These are phyloP conservation scores for Tolypocladium guangdongense DNA, from an alignment of 2,329 filamentous ascomycete species.

Conservation along the genomic window DNA sequence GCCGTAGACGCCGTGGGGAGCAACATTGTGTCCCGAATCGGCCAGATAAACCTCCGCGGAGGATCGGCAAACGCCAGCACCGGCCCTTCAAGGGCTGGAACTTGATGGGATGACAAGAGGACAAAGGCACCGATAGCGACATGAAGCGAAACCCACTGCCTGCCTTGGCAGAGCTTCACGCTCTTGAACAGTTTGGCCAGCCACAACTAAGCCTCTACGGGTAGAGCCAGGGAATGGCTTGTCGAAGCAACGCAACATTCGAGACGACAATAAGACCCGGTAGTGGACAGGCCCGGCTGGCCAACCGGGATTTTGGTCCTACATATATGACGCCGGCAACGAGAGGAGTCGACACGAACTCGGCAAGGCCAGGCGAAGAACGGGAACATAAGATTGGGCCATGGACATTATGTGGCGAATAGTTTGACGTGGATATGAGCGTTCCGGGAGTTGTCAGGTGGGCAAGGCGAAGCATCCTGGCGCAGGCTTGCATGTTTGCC, in stretches of 20 bases:
- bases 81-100: constrained; percentile 3
- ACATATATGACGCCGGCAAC: background rate
- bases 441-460: background rate
- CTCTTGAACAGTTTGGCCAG: background rate
- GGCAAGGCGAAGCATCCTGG: background rate
- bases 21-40: constrained; percentile 78
- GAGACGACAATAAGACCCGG: background rate
- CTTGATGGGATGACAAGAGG: background rate
- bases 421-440: background rate
- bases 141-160: background rate
- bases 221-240: background rate
- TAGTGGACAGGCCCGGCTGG: background rate
- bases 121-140: background rate
- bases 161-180: background rate
- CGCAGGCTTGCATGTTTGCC: background rate
- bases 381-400: background rate
- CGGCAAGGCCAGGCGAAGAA: background rate
- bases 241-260: background rate
- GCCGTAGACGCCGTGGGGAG: constrained; percentile 90
- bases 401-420: background rate
- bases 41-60: constrained; percentile 62
- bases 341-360: background rate
- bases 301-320: background rate
- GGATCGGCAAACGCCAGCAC: constrained; percentile 14
- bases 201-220: background rate